A percentile compares a stretch with the other conserved stretches of the same genome.
Conservation (phyloP, 164 flowering plant species). For the Vitis rotundifolia region DNA sequence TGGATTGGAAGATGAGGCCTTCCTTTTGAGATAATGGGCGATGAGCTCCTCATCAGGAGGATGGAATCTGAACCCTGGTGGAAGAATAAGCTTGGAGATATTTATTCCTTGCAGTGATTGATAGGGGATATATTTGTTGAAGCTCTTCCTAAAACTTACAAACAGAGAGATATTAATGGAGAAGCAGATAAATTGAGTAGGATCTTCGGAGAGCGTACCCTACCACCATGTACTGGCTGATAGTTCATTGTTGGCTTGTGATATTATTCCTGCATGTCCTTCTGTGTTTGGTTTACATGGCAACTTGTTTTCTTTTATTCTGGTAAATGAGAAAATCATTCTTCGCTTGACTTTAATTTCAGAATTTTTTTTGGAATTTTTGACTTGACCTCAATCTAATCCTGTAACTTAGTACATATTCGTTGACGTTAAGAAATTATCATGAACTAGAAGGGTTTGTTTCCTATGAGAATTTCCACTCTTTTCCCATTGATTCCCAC, state of each 20-base stretch:
- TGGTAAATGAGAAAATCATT: not conserved
- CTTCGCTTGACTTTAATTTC: not conserved
- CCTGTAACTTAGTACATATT: too few species aligned
- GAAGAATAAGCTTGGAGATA: slow-evolving; percentile 13
- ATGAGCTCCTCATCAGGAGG: slow-evolving; percentile 34
- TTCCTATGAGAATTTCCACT: too few species aligned
- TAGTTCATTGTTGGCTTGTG: not conserved
- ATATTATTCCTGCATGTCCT: not conserved
- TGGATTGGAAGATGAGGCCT: slow-evolving; percentile 12
- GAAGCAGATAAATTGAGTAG: not conserved
- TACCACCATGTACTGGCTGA: not conserved
- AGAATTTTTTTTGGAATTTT: too few species aligned
- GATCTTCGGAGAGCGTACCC: not conserved
- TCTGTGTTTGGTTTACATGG: not conserved
- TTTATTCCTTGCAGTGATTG: slow-evolving; percentile 10
- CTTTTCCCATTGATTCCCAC: too few species aligned
- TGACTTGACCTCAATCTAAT: too few species aligned
- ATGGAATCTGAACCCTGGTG: slow-evolving; percentile 35
- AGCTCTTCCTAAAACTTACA: slow-evolving; percentile 3
- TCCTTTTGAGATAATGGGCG: slow-evolving; percentile 23
- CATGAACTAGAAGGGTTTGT: too few species aligned
- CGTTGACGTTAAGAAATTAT: too few species aligned
- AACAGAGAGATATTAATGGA: not conserved
- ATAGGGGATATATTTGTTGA: not conserved
- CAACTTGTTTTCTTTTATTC: not conserved